Conservation (phyloP, 306 rosid genomes). For the Prinsepia uniflora region DNA sequence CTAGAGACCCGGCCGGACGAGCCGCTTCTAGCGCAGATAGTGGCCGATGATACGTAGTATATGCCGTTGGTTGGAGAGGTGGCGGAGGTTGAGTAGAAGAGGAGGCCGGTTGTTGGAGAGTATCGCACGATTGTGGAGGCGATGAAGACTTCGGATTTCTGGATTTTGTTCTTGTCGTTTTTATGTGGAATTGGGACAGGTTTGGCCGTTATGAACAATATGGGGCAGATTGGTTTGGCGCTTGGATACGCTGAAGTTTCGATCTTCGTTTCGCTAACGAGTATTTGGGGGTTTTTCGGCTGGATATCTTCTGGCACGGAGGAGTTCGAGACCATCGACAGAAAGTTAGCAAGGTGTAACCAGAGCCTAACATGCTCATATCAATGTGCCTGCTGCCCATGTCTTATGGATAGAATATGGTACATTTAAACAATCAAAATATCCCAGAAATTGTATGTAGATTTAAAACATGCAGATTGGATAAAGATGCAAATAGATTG, state of each 20-base stretch:
- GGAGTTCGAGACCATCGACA: too few relatives aligned
- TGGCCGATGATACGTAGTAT: slow-evolving; percentile 5
- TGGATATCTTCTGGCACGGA: slow-evolving; percentile 61
- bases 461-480: background rate
- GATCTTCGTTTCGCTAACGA: slow-evolving; percentile 60
- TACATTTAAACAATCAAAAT: background rate
- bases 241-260: slow-evolving; percentile 77
- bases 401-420: background rate
- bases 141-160: slow-evolving; percentile 56
- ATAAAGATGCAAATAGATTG: too few relatives aligned
- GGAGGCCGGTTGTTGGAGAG: slow-evolving; percentile 60
- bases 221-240: slow-evolving; percentile 94
- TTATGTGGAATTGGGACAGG: slow-evolving; percentile 93
- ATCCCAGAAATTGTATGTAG: background rate
- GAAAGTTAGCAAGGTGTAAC: too few relatives aligned
- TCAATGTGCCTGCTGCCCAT: background rate
- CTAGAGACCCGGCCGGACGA: slow-evolving; percentile 35
- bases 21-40: slow-evolving; percentile 33
- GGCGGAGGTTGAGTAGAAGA: slow-evolving; percentile 14
- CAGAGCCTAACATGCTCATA: background rate
- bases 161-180: slow-evolving; percentile 84
- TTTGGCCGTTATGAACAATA: slow-evolving; percentile 76
- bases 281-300: slow-evolving; percentile 85
- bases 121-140: slow-evolving; percentile 72
- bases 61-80: background rate